phyloP scores from a whole-genome alignment of 2,329 filamentous ascomycete species.

The Pseudopithomyces maydicus region DNA sequence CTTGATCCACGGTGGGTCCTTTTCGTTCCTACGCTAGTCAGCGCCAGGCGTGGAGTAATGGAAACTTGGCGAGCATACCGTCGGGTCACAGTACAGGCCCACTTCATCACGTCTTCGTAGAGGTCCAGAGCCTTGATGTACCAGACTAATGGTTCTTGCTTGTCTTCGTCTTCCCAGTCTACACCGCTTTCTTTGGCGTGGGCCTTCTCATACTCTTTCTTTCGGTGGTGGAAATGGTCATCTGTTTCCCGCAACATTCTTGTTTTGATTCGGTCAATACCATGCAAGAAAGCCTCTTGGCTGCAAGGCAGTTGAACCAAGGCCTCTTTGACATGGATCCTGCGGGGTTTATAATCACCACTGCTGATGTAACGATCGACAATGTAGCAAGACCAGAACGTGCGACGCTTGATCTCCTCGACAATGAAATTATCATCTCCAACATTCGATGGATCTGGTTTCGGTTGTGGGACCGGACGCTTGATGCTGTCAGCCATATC shows the following conservation, averaged over 20 bases:
- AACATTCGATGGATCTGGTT: slow-evolving; percentile 36
- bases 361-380: slow-evolving; percentile 72
- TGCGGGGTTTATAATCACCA: slow-evolving; percentile 65
- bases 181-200: slow-evolving; percentile 14
- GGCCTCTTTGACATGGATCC: slow-evolving; percentile 64
- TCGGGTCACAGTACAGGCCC: slow-evolving; percentile 63
- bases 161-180: slow-evolving; percentile 56
- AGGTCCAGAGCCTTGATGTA: slow-evolving; percentile 61
- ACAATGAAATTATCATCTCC: slow-evolving; percentile 56
- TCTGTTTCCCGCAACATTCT: slow-evolving; percentile 9
- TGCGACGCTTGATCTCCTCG: slow-evolving; percentile 69
- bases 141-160: slow-evolving; percentile 54
- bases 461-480: slow-evolving; percentile 28
- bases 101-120: slow-evolving; percentile 62
- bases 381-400: slow-evolving; percentile 77
- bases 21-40: slow-evolving; percentile 39
- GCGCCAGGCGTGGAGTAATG: background rate
- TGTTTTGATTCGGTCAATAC: slow-evolving; percentile 57
- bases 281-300: slow-evolving; percentile 68
- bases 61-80: slow-evolving; percentile 44
- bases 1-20: slow-evolving; percentile 65
- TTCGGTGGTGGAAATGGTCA: background rate
- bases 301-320: slow-evolving; percentile 71
- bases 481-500: slow-evolving; percentile 33
- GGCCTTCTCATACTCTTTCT: background rate